phyloP scores from a whole-genome alignment of 306 rosid genomes.

The Sindora glabra region DNA sequence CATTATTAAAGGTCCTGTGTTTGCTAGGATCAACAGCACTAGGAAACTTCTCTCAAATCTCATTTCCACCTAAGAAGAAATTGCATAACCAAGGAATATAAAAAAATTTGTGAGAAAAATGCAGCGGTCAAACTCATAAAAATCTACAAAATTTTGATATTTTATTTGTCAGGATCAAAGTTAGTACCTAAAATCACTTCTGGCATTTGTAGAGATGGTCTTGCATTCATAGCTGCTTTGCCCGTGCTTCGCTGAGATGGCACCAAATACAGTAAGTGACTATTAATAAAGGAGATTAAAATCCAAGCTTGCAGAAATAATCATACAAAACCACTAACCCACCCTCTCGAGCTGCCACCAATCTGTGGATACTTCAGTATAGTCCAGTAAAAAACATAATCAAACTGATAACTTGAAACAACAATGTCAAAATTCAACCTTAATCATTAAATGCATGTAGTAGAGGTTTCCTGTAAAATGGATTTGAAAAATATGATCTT shows the following conservation, averaged over 20 bases:
- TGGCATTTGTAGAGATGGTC: conserved; percentile 60
- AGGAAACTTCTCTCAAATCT: conserved; percentile 72
- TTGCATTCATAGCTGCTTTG: conserved; percentile 54
- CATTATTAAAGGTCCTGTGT: conserved; percentile 58
- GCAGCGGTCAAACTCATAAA: neutral
- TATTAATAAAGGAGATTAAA: conserved; percentile 1
- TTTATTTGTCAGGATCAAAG: conserved; percentile 15
- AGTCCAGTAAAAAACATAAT: conserved; percentile 87
- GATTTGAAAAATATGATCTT: too few relatives aligned
- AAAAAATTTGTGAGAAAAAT: conserved; percentile 8
- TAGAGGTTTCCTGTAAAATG: too few relatives aligned
- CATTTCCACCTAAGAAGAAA: conserved; percentile 71
- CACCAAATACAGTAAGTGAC: conserved; percentile 28
- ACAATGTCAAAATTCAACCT: conserved; percentile 17
- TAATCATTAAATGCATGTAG: neutral
- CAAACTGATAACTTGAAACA: conserved; percentile 75
- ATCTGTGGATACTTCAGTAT: conserved; percentile 71
- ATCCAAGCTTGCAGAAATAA: neutral
- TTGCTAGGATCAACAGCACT: conserved; percentile 72
- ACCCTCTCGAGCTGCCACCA: conserved; percentile 60
- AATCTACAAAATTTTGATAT: conserved; percentile 10
- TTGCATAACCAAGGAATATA: conserved; percentile 18
- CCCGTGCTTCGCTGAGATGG: conserved; percentile 55
- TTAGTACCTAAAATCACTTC: conserved; percentile 68
- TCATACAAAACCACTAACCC: conserved; percentile 44